Percentiles rank a stretch among this genome's conserved stretches.
phyloP scores from a whole-genome alignment of 202 grass and related monocot genomes.

The Carex sylvatica region DNA sequence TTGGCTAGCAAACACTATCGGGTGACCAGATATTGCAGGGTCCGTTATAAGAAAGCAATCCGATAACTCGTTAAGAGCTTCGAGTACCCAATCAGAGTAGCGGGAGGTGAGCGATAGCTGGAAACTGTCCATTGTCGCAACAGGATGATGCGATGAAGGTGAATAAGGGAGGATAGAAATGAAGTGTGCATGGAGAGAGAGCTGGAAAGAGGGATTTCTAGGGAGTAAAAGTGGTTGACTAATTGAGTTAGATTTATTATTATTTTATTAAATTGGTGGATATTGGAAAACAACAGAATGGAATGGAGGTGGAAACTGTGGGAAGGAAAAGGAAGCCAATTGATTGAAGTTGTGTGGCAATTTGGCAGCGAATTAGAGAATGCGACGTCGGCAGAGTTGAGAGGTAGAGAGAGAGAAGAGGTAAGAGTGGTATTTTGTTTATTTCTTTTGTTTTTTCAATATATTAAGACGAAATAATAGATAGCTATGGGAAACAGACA shows the following conservation, averaged over 20 bases:
- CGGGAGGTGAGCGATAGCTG: conserved; percentile 54
- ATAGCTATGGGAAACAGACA: neutral
- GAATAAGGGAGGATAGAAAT: neutral
- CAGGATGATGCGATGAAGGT: conserved; percentile 12
- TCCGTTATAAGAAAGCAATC: conserved; percentile 84
- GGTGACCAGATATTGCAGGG: conserved; percentile 75
- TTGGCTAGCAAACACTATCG: conserved; percentile 81
- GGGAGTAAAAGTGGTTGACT: neutral
- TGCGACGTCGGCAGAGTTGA: neutral
- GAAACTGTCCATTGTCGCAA: conserved; percentile 14
- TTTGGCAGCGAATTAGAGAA: neutral
- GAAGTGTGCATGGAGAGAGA: conserved; percentile 42
- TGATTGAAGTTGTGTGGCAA: neutral
- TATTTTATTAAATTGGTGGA: neutral
- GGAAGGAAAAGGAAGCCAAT: neutral
- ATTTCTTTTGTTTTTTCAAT: neutral
- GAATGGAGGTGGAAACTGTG: neutral
- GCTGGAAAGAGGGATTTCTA: conserved; percentile 4
- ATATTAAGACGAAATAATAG: neutral
- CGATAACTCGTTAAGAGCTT: conserved; percentile 69
- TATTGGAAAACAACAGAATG: too few relatives aligned
- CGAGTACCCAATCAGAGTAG: conserved; percentile 76
- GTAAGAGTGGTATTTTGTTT: neutral
- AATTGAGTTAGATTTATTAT: neutral
- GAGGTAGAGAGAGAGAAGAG: neutral